phyloP scores from a whole-genome alignment of 129 eudicot genomes.

The Escallonia rubra region DNA sequence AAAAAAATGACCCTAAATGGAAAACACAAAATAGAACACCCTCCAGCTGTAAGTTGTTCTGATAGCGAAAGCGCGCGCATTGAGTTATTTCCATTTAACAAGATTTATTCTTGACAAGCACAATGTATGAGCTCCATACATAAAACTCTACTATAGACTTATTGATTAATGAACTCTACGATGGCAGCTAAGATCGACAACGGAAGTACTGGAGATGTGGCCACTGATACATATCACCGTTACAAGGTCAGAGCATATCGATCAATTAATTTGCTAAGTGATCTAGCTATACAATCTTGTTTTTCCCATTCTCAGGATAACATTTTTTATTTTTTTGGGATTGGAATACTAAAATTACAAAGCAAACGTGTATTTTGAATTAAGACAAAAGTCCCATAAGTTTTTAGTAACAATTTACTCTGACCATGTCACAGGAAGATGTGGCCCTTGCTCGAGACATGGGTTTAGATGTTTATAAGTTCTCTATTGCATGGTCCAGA shows the following conservation, averaged over 20 bases:
- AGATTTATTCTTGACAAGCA: too few species aligned
- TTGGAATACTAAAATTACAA: too few species aligned
- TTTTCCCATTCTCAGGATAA: background rate
- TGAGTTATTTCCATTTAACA: too few species aligned
- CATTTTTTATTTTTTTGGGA: too few species aligned
- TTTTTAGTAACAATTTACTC: background rate
- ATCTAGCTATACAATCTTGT: background rate
- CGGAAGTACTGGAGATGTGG: slow-evolving; percentile 7
- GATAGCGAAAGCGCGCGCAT: too few species aligned
- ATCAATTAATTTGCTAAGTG: background rate
- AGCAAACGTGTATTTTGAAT: background rate
- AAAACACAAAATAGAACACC: too few species aligned
- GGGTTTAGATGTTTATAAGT: background rate
- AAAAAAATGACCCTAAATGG: too few species aligned
- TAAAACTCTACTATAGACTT: too few species aligned
- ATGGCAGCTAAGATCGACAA: slow-evolving; percentile 1
- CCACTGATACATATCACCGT: background rate
- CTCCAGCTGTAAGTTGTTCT: too few species aligned
- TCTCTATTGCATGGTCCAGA: background rate
- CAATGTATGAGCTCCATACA: too few species aligned
- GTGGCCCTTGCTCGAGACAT: background rate
- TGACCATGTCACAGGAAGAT: background rate
- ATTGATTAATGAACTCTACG: background rate
- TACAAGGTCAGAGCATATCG: background rate
- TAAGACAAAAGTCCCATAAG: background rate